Conservation (phyloP, 495 filamentous ascomycete genomes). For the Aspergillus nanangensis region DNA sequence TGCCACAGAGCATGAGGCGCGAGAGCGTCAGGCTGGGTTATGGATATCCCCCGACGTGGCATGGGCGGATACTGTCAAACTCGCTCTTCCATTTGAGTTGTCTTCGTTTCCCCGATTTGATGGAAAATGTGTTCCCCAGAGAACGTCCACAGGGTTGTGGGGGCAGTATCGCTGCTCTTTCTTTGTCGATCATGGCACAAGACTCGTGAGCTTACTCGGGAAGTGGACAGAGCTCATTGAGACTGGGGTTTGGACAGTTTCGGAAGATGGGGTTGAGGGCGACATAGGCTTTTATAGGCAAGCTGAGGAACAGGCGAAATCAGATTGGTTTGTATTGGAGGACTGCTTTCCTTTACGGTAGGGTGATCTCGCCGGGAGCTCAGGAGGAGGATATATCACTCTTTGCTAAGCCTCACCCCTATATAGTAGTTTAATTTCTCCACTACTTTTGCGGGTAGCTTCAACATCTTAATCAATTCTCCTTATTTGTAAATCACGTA, state of each 20-base stretch:
- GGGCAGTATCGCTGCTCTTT: neutral
- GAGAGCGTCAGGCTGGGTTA: neutral
- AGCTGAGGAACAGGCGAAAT: neutral
- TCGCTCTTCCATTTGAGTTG: neutral
- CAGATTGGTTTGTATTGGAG: constrained; percentile 3
- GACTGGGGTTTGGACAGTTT: constrained; percentile 1
- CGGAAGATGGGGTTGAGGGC: constrained; percentile 1
- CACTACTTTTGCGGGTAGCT: no score
- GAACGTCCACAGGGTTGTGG: neutral
- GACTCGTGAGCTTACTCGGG: neutral
- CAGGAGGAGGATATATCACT: no score
- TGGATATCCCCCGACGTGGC: constrained; percentile 3
- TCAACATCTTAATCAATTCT: no score
- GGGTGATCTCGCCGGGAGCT: no score
- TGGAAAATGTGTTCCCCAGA: neutral
- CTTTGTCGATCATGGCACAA: neutral
- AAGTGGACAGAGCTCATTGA: neutral
- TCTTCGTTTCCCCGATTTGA: neutral
- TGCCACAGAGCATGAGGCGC: neutral
- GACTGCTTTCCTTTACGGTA: no score
- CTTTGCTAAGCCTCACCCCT: no score
- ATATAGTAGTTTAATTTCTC: no score
- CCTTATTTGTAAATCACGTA: no score
- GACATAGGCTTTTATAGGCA: constrained; percentile 3
- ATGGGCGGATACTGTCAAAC: constrained; percentile 3